Conservation (phyloP, 1,139 yeast species). For the Yamadazyma diddensiae region DNA sequence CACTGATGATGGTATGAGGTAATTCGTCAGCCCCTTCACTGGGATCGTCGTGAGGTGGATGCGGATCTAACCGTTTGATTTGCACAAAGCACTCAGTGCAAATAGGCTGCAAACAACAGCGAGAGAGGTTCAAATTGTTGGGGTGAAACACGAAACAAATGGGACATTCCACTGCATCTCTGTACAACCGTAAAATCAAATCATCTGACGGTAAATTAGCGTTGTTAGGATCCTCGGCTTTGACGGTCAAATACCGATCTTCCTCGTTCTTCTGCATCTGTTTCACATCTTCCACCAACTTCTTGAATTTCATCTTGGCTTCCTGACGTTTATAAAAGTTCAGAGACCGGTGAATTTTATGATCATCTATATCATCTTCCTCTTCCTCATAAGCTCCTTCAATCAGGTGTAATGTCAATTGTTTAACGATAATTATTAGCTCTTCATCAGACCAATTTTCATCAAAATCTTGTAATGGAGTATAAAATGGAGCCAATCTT, state of each 20-base stretch:
- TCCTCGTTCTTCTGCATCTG: conserved; percentile 57
- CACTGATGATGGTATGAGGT: conserved; percentile 72
- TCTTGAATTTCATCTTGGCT: conserved; percentile 49
- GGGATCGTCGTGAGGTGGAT: conserved; percentile 75
- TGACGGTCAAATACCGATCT: conserved; percentile 39
- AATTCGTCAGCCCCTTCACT: conserved; percentile 26
- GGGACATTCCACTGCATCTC: conserved; percentile 79
- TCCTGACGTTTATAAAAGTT: conserved; percentile 53
- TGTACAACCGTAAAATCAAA: conserved; percentile 48
- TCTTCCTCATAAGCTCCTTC: conserved; percentile 56
- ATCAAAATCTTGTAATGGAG: conserved; percentile 82
- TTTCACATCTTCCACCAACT: conserved; percentile 45
- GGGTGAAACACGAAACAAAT: conserved; percentile 92
- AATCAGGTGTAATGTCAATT: conserved; percentile 56
- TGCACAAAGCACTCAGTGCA: conserved; percentile 98
- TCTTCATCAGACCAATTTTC: conserved; percentile 74
- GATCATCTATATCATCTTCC: conserved; percentile 55
- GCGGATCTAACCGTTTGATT: conserved; percentile 91
- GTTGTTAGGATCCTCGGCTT: conserved; percentile 17
- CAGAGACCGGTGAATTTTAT: conserved; percentile 52
- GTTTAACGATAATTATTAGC: conserved; percentile 53
- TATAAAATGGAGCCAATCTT: conserved; percentile 82
- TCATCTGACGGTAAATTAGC: conserved; percentile 26
- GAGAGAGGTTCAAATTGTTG: conserved; percentile 68
- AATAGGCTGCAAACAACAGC: conserved; percentile 91